These are phyloP conservation scores for Skeletonema menzelii DNA, from an alignment of 108 stramenopile species.

Conservation along the genomic window DNA sequence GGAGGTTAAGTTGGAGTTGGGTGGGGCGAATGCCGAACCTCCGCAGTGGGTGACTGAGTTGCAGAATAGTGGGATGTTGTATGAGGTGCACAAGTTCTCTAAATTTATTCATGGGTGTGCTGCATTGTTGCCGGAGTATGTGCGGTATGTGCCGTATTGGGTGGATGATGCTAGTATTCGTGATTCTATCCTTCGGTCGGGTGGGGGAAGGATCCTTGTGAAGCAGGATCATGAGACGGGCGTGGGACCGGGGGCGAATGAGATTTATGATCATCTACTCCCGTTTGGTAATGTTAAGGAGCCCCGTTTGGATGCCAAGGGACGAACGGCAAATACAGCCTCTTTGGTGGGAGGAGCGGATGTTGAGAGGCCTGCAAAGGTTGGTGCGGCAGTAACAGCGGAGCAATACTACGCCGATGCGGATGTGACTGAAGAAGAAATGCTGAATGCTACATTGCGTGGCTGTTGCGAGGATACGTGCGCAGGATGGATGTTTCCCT, in stretches of 20 bases:
- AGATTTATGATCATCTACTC: slow-evolving; percentile 84
- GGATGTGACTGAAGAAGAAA: slow-evolving; percentile 48
- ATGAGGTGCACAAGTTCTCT: slow-evolving; percentile 95
- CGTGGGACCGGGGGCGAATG: slow-evolving; percentile 84
- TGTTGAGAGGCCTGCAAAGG: background rate
- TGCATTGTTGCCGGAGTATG: slow-evolving; percentile 92
- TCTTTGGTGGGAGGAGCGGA: slow-evolving; percentile 54
- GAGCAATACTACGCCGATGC: slow-evolving; percentile 52
- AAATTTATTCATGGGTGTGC: slow-evolving; percentile 94
- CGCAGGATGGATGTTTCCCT: slow-evolving; percentile 75
- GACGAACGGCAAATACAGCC: slow-evolving; percentile 66
- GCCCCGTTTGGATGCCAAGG: slow-evolving; percentile 66
- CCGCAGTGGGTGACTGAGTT: slow-evolving; percentile 94
- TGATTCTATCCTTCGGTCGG: slow-evolving; percentile 86
- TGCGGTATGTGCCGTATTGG: slow-evolving; percentile 95
- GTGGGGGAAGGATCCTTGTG: slow-evolving; percentile 71
- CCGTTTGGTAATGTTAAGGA: slow-evolving; percentile 84
- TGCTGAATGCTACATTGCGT: slow-evolving; percentile 19
- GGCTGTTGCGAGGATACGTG: slow-evolving; percentile 49
- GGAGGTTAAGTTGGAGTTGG: slow-evolving; percentile 94
- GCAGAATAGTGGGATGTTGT: slow-evolving; percentile 85
- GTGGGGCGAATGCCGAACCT: slow-evolving; percentile 80
- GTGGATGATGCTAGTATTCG: slow-evolving; percentile 91
- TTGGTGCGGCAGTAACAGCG: background rate
- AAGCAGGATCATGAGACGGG: slow-evolving; percentile 51